phyloP scores from a whole-genome alignment of 2,329 filamentous ascomycete species.

The Colletotrichum graminicola region DNA sequence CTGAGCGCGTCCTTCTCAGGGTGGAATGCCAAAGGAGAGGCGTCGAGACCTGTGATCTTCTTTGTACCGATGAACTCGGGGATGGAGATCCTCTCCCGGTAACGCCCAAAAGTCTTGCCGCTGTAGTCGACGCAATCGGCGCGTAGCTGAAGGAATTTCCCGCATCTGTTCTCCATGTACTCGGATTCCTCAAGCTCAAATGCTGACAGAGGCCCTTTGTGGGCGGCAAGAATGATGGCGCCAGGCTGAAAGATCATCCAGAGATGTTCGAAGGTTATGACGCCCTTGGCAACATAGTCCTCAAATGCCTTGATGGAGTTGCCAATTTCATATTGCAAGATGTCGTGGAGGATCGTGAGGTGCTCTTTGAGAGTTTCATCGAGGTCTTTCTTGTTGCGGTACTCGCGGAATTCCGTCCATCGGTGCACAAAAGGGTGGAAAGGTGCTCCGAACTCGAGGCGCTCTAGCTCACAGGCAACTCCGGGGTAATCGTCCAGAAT shows the following conservation, averaged over 20 bases:
- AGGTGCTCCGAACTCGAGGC: conserved; percentile 70
- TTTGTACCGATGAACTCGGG: conserved; percentile 58
- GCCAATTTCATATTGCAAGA: conserved; percentile 64
- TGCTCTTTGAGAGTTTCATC: conserved; percentile 61
- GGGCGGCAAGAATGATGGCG: conserved; percentile 54
- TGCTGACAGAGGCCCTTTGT: conserved; percentile 55
- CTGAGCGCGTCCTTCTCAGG: conserved; percentile 53
- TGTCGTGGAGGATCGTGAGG: conserved; percentile 59
- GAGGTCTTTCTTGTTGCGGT: conserved; percentile 55
- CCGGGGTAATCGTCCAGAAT: conserved; percentile 71
- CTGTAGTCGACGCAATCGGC: conserved; percentile 62
- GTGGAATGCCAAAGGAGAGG: conserved; percentile 60
- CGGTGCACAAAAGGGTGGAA: conserved; percentile 76
- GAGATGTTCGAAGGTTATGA: conserved; percentile 65
- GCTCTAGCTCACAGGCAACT: conserved; percentile 69
- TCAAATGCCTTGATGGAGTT: conserved; percentile 62
- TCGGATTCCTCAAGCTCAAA: conserved; percentile 54
- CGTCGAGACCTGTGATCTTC: conserved; percentile 57
- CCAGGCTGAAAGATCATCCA: conserved; percentile 68
- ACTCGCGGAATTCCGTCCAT: conserved; percentile 64
- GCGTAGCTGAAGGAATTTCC: conserved; percentile 54
- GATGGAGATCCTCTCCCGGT: conserved; percentile 52
- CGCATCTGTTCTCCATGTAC: conserved; percentile 54
- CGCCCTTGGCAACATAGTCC: conserved; percentile 65
- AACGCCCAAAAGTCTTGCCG: conserved; percentile 60